These are phyloP conservation scores for Candida tallmaniae DNA, from an alignment of 805 yeast genomes.

Conservation along the genomic window DNA sequence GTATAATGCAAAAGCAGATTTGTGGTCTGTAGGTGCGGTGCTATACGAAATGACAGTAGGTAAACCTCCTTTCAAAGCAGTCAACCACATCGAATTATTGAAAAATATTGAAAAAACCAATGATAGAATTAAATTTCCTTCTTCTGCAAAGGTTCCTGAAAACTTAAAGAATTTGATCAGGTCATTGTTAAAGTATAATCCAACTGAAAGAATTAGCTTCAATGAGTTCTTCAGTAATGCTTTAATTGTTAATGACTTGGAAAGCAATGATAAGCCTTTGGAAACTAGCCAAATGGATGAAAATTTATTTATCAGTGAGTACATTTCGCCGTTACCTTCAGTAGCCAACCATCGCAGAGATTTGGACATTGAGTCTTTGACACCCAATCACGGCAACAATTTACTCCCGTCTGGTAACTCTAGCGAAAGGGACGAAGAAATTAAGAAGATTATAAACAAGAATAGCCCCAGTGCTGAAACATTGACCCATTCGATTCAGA, in stretches of 20 bases:
- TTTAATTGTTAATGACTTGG: constrained; percentile 53
- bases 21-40: constrained; percentile 98
- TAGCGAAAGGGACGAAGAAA: constrained; percentile 36
- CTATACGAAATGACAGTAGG: constrained; percentile 94
- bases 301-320: constrained; percentile 81
- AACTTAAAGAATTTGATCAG: constrained; percentile 68
- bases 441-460: constrained; percentile 39
- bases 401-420: too few relatives aligned
- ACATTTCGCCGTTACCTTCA: constrained; percentile 42
- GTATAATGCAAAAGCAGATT: constrained; percentile 94
- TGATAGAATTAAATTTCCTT: constrained; percentile 76
- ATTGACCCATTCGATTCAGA: constrained; percentile 21
- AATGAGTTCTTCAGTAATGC: constrained; percentile 80
- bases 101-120: constrained; percentile 80
- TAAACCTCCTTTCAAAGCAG: constrained; percentile 93
- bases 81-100: constrained; percentile 85
- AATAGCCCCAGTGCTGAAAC: constrained; percentile 42
- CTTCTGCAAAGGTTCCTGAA: constrained; percentile 56
- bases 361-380: constrained; percentile 6
- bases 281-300: constrained; percentile 69
- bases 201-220: constrained; percentile 84
- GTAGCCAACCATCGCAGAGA: not conserved
- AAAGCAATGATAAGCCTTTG: constrained; percentile 52
- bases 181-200: constrained; percentile 74
- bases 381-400: not conserved